Percentiles rank a stretch among this genome's conserved stretches.
These are phyloP conservation scores for Colletotrichum sp. DNA, from an alignment of 2,329 filamentous ascomycete genomes.

Conservation along the genomic window DNA sequence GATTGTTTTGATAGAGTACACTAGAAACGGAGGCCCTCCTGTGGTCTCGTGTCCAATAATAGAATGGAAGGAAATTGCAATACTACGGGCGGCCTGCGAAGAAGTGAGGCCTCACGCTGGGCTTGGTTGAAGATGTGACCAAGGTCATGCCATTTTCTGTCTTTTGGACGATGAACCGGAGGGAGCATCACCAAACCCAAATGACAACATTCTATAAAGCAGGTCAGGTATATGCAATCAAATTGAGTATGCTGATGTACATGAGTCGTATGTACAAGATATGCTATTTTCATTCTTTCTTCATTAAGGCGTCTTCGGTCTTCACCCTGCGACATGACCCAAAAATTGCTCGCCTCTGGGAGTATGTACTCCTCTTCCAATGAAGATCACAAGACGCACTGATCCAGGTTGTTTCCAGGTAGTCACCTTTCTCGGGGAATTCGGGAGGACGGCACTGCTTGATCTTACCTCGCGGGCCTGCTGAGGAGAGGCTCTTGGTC, in stretches of 20 bases:
- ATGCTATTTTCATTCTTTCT: not conserved
- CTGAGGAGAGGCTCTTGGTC: slow-evolving; percentile 23
- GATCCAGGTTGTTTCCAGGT: not conserved
- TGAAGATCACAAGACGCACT: not conserved
- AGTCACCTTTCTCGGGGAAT: not conserved
- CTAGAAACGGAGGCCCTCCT: fast-evolving
- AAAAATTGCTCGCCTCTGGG: not conserved
- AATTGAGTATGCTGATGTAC: not conserved
- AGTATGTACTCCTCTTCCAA: not conserved
- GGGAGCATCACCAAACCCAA: not conserved
- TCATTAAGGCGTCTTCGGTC: slow-evolving; percentile 1
- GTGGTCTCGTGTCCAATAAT: not conserved
- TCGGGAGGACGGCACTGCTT: not conserved
- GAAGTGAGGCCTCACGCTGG: not conserved
- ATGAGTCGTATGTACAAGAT: slow-evolving; percentile 5
- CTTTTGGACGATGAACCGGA: not conserved
- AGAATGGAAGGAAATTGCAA: not conserved
- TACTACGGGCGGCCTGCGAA: fast-evolving
- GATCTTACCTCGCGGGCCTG: slow-evolving; percentile 21
- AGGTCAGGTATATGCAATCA: not conserved
- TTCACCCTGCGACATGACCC: not conserved
- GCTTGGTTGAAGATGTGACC: not conserved
- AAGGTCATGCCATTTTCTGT: not conserved
- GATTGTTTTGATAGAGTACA: not conserved
- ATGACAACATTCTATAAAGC: slow-evolving; percentile 1